Percentiles rank a stretch among this genome's conserved stretches.
These are phyloP conservation scores for Trichoderma arundinaceum DNA, from an alignment of 2,329 filamentous ascomycete species.

Conservation along the genomic window DNA sequence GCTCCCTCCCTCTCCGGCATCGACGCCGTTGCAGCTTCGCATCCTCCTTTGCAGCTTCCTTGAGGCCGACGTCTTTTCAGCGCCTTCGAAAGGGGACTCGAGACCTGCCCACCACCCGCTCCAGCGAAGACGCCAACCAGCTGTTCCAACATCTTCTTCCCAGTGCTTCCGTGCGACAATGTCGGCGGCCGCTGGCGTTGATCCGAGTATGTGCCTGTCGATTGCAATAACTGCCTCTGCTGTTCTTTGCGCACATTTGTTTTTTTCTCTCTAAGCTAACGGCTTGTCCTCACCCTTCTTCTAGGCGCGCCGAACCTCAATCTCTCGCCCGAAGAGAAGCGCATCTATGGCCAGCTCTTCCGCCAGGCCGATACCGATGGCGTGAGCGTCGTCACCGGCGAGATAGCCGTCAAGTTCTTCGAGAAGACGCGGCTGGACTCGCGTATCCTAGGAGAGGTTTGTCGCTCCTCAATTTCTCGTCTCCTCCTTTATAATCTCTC, in stretches of 20 bases:
- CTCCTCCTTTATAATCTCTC: background rate
- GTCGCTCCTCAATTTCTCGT: slow-evolving; percentile 40
- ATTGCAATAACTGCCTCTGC: background rate
- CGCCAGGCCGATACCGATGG: slow-evolving; percentile 89
- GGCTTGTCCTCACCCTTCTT: slow-evolving; percentile 33
- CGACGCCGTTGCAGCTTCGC: slow-evolving; percentile 3
- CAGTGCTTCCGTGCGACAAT: slow-evolving; percentile 35
- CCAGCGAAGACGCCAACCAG: slow-evolving; percentile 17
- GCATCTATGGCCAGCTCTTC: slow-evolving; percentile 91
- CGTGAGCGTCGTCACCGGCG: slow-evolving; percentile 92
- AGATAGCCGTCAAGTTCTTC: slow-evolving; percentile 96
- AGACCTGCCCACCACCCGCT: background rate
- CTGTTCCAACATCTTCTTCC: background rate
- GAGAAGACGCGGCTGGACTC: slow-evolving; percentile 92
- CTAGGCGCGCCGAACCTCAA: slow-evolving; percentile 73
- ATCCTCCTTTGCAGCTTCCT: slow-evolving; percentile 5
- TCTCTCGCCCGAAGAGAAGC: slow-evolving; percentile 89
- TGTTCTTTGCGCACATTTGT: background rate
- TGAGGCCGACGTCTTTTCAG: slow-evolving; percentile 4
- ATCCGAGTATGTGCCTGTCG: slow-evolving; percentile 34
- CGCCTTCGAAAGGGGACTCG: slow-evolving; percentile 14
- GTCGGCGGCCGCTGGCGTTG: slow-evolving; percentile 38
- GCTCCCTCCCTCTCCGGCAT: background rate
- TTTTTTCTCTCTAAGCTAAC: background rate
- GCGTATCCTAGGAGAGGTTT: slow-evolving; percentile 83